Conservation (phyloP, 2,329 filamentous ascomycete species). For the Xylariaceae sp. region DNA sequence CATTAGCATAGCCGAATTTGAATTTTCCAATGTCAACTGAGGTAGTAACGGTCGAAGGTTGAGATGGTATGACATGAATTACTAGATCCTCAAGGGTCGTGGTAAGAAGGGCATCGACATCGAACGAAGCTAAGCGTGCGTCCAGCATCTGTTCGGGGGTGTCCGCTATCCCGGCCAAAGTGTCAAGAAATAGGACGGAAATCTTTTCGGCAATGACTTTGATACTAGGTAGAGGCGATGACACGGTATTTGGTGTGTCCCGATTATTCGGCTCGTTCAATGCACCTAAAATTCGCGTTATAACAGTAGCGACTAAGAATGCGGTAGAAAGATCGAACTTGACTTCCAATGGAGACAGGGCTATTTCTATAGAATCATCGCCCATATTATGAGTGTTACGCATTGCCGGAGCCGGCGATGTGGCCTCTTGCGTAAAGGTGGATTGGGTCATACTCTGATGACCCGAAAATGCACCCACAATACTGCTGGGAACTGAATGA, state of each 20-base stretch:
- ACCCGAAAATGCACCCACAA: slow-evolving; percentile 60
- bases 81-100: slow-evolving; percentile 45
- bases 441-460: slow-evolving; percentile 31
- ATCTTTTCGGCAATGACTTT: slow-evolving; percentile 47
- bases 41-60: slow-evolving; percentile 30
- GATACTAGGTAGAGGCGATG: slow-evolving; percentile 37
- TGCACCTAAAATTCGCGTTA: slow-evolving; percentile 46
- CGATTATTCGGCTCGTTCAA: slow-evolving; percentile 33
- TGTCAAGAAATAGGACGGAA: slow-evolving; percentile 53
- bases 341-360: slow-evolving; percentile 49
- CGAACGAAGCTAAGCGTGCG: slow-evolving; percentile 38
- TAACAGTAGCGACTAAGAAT: slow-evolving; percentile 50
- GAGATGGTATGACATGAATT: slow-evolving; percentile 30
- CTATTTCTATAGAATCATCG: slow-evolving; percentile 45
- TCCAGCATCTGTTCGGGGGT: slow-evolving; percentile 45
- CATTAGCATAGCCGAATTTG: slow-evolving; percentile 58
- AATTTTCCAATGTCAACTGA: slow-evolving; percentile 53
- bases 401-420: slow-evolving; percentile 11
- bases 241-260: slow-evolving; percentile 9
- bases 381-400: slow-evolving; percentile 5
- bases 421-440: slow-evolving; percentile 20
- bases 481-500: slow-evolving; percentile 43
- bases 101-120: slow-evolving; percentile 51
- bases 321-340: slow-evolving; percentile 55
- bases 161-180: slow-evolving; percentile 49